Conservation (phyloP, 1,139 yeast species). For the Candida labiduridarum region DNA sequence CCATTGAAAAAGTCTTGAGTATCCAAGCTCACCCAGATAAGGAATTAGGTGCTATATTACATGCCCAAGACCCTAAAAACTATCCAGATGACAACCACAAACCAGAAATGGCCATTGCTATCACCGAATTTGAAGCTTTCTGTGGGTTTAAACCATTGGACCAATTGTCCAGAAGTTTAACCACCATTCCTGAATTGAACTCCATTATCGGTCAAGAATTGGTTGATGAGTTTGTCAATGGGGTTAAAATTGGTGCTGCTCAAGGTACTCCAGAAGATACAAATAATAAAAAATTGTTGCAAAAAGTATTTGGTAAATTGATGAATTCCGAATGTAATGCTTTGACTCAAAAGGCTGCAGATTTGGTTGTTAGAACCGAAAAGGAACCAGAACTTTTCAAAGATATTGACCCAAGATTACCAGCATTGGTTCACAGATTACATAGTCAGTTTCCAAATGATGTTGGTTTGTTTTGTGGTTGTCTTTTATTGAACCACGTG, state of each 20-base stretch:
- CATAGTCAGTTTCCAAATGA: conserved; percentile 90
- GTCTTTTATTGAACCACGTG: conserved; percentile 88
- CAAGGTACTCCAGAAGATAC: conserved; percentile 50
- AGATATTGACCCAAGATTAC: conserved; percentile 50
- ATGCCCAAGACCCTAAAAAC: conserved; percentile 81
- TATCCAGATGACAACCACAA: conserved; percentile 98
- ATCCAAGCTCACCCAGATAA: conserved; percentile 99
- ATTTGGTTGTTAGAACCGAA: conserved; percentile 64
- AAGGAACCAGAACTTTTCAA: conserved; percentile 52
- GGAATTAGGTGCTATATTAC: conserved; percentile 73
- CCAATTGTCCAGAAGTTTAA: conserved; percentile 68
- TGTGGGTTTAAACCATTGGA: conserved; percentile 95
- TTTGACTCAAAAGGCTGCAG: conserved; percentile 57
- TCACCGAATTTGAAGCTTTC: conserved; percentile 94
- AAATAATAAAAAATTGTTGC: conserved; percentile 64
- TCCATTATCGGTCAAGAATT: conserved; percentile 67
- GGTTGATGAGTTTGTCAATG: conserved; percentile 53
- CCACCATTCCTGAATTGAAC: conserved; percentile 73
- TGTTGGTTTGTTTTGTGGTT: conserved; percentile 94
- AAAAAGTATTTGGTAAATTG: conserved; percentile 72
- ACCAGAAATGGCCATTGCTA: conserved; percentile 99
- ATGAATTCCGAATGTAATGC: conserved; percentile 71
- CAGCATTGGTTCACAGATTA: conserved; percentile 73
- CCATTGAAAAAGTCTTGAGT: conserved; percentile 87
- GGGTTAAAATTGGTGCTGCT: conserved; percentile 49